Percentiles rank a stretch among this genome's conserved stretches.
These are phyloP conservation scores for Vigna nakashimae DNA, from an alignment of 306 rosid species.

Conservation along the genomic window DNA sequence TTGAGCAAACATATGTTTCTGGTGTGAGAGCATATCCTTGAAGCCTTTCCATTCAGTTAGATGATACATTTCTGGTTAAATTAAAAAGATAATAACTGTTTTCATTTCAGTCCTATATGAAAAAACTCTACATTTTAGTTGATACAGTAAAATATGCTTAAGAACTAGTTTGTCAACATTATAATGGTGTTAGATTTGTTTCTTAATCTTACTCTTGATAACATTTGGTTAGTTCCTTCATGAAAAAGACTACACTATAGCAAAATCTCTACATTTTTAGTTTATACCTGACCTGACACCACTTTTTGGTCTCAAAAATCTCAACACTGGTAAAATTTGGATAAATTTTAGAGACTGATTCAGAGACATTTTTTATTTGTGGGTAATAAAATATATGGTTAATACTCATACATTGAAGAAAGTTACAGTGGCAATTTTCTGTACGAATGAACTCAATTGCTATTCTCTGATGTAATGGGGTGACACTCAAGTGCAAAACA, in stretches of 20 bases:
- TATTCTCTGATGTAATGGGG: not conserved
- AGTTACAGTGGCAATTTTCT: not conserved
- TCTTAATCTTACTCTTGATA: not conserved
- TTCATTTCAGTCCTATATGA: not conserved
- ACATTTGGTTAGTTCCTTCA: not conserved
- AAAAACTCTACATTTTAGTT: not conserved
- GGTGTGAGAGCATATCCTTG: conserved; percentile 77
- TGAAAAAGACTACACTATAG: not conserved
- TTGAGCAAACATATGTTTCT: conserved; percentile 77
- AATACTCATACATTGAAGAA: not conserved
- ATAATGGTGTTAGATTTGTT: not conserved
- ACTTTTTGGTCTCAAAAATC: not conserved
- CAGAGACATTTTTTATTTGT: not conserved
- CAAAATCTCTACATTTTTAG: not conserved
- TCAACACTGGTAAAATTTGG: not conserved
- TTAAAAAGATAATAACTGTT: not conserved
- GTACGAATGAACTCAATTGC: not conserved
- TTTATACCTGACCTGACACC: not conserved
- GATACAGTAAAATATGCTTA: not conserved
- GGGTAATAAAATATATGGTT: not conserved
- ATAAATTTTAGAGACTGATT: not conserved
- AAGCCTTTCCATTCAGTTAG: conserved; percentile 29
- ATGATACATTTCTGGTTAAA: not conserved
- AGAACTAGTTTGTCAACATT: not conserved
- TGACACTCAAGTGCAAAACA: not conserved